Evolutionary conservation across 495 filamentous ascomycete species (phyloP).

Genomic region (Aspergillus sclerotiicarbonarius): DNA sequence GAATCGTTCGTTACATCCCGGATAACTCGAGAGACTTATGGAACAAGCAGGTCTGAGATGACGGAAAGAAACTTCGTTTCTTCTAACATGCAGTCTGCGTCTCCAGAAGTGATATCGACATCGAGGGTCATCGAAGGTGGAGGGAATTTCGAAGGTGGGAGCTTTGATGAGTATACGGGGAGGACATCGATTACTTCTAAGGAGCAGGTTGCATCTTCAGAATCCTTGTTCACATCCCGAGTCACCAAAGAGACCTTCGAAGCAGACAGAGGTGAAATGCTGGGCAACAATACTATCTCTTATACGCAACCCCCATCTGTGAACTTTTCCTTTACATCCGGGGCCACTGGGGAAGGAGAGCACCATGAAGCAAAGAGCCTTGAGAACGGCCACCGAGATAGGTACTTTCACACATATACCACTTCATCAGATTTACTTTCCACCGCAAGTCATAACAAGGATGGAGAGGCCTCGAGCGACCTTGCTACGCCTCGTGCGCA

Average conservation of each 20-base stretch:
- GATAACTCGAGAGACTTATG: not conserved
- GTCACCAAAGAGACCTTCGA: not conserved
- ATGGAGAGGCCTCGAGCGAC: no score
- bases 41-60: not conserved
- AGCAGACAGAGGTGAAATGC: no score
- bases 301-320: not conserved
- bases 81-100: not conserved
- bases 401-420: no score
- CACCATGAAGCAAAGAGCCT: not conserved
- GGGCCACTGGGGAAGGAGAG: not conserved
- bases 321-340: not conserved
- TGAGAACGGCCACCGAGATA: not conserved
- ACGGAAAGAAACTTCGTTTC: not conserved
- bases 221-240: no score
- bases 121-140: not conserved
- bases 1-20: not conserved
- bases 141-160: not conserved
- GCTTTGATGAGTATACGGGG: no score
- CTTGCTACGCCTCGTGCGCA: not conserved
- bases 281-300: not conserved
- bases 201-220: no score
- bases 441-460: no score
- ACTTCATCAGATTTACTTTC: no score
- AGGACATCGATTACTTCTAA: no score
- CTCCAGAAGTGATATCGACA: not conserved